Conservation (phyloP, 2,329 filamentous ascomycete genomes). For the Neofusicoccum sp. region DNA sequence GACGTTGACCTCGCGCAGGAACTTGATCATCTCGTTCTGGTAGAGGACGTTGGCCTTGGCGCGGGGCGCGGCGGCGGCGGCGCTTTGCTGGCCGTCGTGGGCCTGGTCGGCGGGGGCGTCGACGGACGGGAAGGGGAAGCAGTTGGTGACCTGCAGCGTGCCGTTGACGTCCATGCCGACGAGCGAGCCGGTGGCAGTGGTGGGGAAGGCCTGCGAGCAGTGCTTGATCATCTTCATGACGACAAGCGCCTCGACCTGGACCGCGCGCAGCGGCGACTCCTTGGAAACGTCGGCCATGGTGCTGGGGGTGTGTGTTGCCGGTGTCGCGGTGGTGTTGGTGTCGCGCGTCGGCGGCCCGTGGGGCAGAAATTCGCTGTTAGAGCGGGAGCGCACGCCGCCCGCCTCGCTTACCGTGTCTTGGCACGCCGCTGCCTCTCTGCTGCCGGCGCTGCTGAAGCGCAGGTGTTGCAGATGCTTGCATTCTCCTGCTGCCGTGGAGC, state of each 20-base stretch:
- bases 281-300: conserved; percentile 42
- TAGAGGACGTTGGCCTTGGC: conserved; percentile 88
- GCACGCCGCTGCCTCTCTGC: neutral
- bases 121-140: conserved; percentile 87
- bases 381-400: neutral
- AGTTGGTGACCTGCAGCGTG: conserved; percentile 88
- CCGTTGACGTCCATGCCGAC: conserved; percentile 89
- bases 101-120: conserved; percentile 64
- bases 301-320: conserved; percentile 12
- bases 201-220: conserved; percentile 84
- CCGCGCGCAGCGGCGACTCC: conserved; percentile 70
- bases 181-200: conserved; percentile 83
- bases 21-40: conserved; percentile 96
- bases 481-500: too few species aligned
- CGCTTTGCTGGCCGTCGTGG: conserved; percentile 39
- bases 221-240: conserved; percentile 99
- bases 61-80: conserved; percentile 81
- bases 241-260: conserved; percentile 94
- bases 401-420: conserved; percentile 16
- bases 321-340: conserved; percentile 20
- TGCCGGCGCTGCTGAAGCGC: too few species aligned
- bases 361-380: conserved; percentile 23
- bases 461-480: too few species aligned
- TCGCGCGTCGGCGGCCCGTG: conserved; percentile 21
- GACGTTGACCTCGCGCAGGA: conserved; percentile 94